Percentiles rank a stretch among this genome's conserved stretches.
Conservation (phyloP, 139 green algal species). For the Picochlorum costavermella region DNA sequence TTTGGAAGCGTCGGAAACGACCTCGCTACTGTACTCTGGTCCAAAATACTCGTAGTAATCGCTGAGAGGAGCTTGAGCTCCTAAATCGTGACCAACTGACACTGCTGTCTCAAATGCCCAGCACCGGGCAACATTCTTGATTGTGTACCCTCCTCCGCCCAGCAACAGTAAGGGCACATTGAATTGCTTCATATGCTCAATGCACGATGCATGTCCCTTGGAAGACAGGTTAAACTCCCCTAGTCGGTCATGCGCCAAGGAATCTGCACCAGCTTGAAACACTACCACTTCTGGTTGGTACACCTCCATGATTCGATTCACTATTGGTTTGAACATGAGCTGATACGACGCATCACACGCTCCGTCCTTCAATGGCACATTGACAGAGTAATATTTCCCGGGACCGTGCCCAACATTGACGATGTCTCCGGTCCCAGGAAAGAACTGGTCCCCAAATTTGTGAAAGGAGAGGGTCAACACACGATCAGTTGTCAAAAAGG, state of each 20-base stretch:
- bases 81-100: constrained; percentile 45
- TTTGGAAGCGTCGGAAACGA: constrained; percentile 21
- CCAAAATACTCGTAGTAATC: constrained; percentile 88
- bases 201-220: constrained; percentile 71
- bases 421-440: constrained; percentile 87
- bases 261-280: constrained; percentile 88
- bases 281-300: constrained; percentile 86
- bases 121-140: constrained; percentile 91
- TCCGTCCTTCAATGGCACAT: constrained; percentile 67
- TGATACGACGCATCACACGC: constrained; percentile 75
- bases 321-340: constrained; percentile 71
- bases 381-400: constrained; percentile 39
- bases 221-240: constrained; percentile 86
- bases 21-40: constrained; percentile 33
- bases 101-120: constrained; percentile 91
- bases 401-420: constrained; percentile 63
- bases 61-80: constrained; percentile 72
- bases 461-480: constrained; percentile 80
- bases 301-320: constrained; percentile 71
- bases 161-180: constrained; percentile 53
- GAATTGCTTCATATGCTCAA: constrained; percentile 66
- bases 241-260: constrained; percentile 81
- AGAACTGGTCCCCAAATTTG: constrained; percentile 85
- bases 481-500: constrained; percentile 69
- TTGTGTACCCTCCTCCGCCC: constrained; percentile 94